These are phyloP conservation scores for Whalleya microplaca DNA, from an alignment of 2,329 filamentous ascomycete genomes.

Conservation along the genomic window DNA sequence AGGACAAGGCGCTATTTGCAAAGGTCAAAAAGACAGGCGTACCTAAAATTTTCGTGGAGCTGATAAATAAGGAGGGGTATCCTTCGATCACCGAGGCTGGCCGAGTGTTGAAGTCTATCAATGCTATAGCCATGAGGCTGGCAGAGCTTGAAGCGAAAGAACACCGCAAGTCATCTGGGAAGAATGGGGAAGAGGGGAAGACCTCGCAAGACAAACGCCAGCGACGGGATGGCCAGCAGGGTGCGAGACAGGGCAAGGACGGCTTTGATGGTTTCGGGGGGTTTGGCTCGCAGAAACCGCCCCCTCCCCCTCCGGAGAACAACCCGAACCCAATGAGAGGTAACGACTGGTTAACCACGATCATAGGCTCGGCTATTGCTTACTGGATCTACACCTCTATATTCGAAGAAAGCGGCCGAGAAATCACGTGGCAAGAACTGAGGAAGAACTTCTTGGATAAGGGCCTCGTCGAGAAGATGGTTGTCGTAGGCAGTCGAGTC, in stretches of 20 bases:
- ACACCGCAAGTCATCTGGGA: constrained; percentile 9
- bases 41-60: constrained; percentile 20
- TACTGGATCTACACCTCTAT: constrained; percentile 51
- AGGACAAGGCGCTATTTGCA: not conserved
- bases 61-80: constrained; percentile 15
- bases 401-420: constrained; percentile 54
- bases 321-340: constrained; percentile 21
- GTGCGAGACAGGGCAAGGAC: constrained; percentile 14
- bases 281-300: constrained; percentile 27
- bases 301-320: constrained; percentile 14
- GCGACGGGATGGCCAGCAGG: constrained; percentile 3
- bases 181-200: constrained; percentile 34
- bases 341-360: constrained; percentile 46
- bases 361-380: constrained; percentile 54
- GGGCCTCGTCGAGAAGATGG: constrained; percentile 90
- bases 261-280: constrained; percentile 34
- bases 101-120: constrained; percentile 23
- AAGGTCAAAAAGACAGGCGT: constrained; percentile 23
- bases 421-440: constrained; percentile 99
- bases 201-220: constrained; percentile 21
- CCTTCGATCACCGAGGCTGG: constrained; percentile 14
- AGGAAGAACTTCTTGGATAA: constrained; percentile 92
- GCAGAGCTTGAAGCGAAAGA: constrained; percentile 9
- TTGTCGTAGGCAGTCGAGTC: constrained; percentile 78
- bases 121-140: constrained; percentile 16